phyloP scores from a whole-genome alignment of 805 yeast species.

The Suhomyces vadensis region DNA sequence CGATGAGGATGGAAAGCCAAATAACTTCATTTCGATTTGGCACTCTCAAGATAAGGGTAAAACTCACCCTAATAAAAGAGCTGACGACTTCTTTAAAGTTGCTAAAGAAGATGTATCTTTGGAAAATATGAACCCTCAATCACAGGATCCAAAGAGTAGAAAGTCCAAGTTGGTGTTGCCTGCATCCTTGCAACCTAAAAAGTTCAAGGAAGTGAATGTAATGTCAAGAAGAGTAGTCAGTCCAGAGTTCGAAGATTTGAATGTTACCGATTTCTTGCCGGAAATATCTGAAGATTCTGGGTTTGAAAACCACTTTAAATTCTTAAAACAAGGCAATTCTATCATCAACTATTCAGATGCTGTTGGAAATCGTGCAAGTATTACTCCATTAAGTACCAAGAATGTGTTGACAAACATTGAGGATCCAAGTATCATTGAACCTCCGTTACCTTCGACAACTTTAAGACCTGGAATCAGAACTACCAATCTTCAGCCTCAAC shows the following conservation, averaged over 20 bases:
- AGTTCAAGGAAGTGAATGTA: slow-evolving; percentile 43
- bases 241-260: slow-evolving; percentile 43
- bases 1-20: slow-evolving; percentile 31
- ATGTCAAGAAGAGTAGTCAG: slow-evolving; percentile 44
- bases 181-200: slow-evolving; percentile 26
- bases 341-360: slow-evolving; percentile 16
- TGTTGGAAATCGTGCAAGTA: slow-evolving; percentile 21
- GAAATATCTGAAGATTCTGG: slow-evolving; percentile 51
- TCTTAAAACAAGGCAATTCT: slow-evolving; percentile 23
- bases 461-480: slow-evolving; percentile 7
- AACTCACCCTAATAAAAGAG: slow-evolving; percentile 9
- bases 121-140: background rate
- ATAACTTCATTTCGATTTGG: slow-evolving; percentile 43
- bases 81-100: slow-evolving; percentile 12
- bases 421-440: slow-evolving; percentile 17
- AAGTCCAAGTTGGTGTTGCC: slow-evolving; percentile 24
- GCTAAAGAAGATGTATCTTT: background rate
- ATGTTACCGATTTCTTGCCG: slow-evolving; percentile 45
- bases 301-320: slow-evolving; percentile 45
- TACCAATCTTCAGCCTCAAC: slow-evolving; percentile 6
- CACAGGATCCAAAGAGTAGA: slow-evolving; percentile 1
- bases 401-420: slow-evolving; percentile 30
- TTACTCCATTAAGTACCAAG: slow-evolving; percentile 29
- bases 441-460: slow-evolving; percentile 13
- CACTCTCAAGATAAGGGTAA: slow-evolving; percentile 36